phyloP scores from a whole-genome alignment of 2,329 filamentous ascomycete genomes.

The Colletotrichum viniferum region DNA sequence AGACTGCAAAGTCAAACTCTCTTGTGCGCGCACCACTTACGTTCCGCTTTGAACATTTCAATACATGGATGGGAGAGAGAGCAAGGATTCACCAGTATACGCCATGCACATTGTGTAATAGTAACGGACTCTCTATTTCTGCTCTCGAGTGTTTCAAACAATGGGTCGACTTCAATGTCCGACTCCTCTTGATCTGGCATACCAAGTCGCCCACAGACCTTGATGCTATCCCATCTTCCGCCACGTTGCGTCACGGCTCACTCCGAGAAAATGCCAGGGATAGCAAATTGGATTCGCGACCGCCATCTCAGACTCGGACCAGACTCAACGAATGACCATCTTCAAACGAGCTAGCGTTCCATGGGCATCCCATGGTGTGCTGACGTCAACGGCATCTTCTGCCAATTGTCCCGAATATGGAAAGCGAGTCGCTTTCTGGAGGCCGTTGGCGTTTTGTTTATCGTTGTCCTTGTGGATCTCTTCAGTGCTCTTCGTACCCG shows the following conservation, averaged over 20 bases:
- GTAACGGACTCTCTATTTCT: not conserved
- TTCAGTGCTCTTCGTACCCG: not conserved
- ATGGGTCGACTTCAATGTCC: not conserved
- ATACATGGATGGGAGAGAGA: too few relatives aligned
- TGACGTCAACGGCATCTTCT: not conserved
- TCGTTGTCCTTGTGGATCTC: not conserved
- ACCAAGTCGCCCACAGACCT: not conserved
- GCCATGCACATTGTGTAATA: not conserved
- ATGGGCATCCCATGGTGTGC: not conserved
- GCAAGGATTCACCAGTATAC: not conserved
- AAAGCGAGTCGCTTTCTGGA: not conserved
- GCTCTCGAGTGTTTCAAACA: not conserved
- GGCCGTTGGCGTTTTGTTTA: not conserved
- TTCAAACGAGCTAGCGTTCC: not conserved
- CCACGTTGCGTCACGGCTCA: not conserved
- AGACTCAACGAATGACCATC: not conserved
- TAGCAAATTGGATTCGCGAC: not conserved
- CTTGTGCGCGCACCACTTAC: too few relatives aligned
- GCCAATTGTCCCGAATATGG: not conserved
- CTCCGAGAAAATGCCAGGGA: not conserved
- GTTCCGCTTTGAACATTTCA: too few relatives aligned
- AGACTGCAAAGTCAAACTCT: too few relatives aligned
- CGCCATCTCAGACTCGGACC: not conserved
- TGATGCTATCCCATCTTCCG: not conserved
- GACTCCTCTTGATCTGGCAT: not conserved